phyloP scores from a whole-genome alignment of 257 asterid genomes.

The Penstemon eatonii region DNA sequence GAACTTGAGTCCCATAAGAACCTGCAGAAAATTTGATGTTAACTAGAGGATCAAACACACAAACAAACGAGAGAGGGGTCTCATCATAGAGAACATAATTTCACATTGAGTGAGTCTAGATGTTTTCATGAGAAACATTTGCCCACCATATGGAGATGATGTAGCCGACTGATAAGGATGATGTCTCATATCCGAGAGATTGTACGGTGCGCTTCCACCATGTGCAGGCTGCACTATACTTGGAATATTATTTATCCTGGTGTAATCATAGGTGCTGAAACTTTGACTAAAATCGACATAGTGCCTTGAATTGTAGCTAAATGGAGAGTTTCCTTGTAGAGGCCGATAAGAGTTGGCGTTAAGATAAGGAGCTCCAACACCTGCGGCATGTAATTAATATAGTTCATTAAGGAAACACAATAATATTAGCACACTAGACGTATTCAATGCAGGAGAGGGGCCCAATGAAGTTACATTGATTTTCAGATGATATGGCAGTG shows the following conservation, averaged over 20 bases:
- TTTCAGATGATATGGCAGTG: constrained; percentile 19
- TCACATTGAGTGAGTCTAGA: no score
- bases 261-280: not conserved
- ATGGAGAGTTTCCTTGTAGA: constrained; percentile 17
- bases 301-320: constrained; percentile 5
- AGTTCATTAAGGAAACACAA: not conserved
- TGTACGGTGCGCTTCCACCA: constrained; percentile 9
- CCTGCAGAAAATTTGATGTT: constrained; percentile 14
- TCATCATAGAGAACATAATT: not conserved
- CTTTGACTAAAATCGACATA: not conserved
- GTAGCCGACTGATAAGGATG: constrained; percentile 19
- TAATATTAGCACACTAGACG: not conserved
- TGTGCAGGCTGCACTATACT: constrained; percentile 3
- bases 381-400: constrained; percentile 9
- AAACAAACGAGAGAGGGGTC: not conserved
- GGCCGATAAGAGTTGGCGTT: constrained; percentile 26
- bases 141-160: constrained; percentile 23
- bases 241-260: not conserved
- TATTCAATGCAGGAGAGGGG: constrained; percentile 1
- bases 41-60: not conserved
- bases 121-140: not conserved
- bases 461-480: constrained; percentile 36
- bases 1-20: constrained; percentile 9
- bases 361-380: constrained; percentile 17
- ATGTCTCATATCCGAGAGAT: constrained; percentile 4